These are phyloP conservation scores for Leptoxyphium fumago DNA, from an alignment of 2,329 filamentous ascomycete species.

Conservation along the genomic window DNA sequence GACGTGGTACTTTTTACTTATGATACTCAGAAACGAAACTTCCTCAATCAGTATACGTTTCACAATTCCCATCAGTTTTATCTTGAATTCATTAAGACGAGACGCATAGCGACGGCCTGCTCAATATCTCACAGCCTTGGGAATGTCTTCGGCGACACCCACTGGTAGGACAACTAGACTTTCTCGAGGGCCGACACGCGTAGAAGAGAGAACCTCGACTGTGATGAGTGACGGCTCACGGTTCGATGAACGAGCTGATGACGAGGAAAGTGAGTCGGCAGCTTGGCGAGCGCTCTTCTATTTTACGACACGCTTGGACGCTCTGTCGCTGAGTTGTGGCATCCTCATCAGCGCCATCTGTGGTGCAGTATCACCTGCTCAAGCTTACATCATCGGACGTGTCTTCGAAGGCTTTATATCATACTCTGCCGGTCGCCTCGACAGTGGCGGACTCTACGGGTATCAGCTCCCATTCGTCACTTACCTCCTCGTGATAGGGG, in stretches of 20 bases:
- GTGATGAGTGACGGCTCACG: neutral
- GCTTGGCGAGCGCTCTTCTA: conserved; percentile 49
- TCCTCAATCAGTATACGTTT: no score
- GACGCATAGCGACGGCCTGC: no score
- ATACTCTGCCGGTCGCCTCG: conserved; percentile 44
- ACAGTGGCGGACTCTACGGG: conserved; percentile 36
- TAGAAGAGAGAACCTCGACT: neutral
- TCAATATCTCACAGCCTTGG: no score
- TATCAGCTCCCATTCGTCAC: conserved; percentile 46
- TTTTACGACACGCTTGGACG: conserved; percentile 53
- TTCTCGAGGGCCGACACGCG: no score
- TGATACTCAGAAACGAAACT: no score
- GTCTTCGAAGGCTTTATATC: conserved; percentile 58
- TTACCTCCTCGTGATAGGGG: conserved; percentile 48
- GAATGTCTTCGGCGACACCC: no score
- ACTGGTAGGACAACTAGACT: no score
- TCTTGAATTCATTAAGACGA: no score
- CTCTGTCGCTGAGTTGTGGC: conserved; percentile 39
- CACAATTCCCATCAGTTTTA: no score
- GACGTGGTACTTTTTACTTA: no score
- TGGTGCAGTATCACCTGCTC: conserved; percentile 48
- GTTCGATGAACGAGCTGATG: neutral
- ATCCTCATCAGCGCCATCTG: conserved; percentile 41
- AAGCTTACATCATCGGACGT: conserved; percentile 57
- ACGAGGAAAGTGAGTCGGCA: conserved; percentile 5